Evolutionary conservation across 2,329 filamentous ascomycete genomes (phyloP).

Genomic region (Chaetomium globosum): DNA sequence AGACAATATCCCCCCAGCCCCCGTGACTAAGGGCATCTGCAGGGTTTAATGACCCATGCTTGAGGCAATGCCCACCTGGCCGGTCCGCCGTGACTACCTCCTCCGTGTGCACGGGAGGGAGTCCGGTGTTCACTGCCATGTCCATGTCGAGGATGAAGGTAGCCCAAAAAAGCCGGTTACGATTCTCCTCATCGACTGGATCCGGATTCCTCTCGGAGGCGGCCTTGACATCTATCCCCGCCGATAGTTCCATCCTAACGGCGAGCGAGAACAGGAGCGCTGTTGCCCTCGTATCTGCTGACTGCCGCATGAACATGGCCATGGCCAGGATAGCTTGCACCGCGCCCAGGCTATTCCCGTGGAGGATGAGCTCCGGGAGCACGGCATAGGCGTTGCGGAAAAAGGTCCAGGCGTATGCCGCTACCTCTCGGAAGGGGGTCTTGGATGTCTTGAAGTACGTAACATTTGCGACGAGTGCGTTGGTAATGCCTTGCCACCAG

Average conservation of each 20-base stretch:
- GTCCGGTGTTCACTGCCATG: neutral
- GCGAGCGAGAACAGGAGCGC: neutral
- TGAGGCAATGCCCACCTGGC: neutral
- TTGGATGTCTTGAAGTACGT: neutral
- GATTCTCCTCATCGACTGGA: neutral
- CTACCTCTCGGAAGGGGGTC: neutral
- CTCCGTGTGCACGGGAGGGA: neutral
- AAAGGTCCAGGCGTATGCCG: neutral
- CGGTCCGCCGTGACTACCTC: neutral
- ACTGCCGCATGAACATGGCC: neutral
- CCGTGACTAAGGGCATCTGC: neutral
- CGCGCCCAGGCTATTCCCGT: neutral
- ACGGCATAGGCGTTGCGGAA: slow-evolving; percentile 1
- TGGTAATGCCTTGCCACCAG: neutral
- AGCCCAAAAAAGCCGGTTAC: neutral
- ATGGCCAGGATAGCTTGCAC: neutral
- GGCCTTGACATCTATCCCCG: neutral
- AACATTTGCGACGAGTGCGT: neutral
- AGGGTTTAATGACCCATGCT: neutral
- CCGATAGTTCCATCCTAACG: neutral
- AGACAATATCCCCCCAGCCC: neutral
- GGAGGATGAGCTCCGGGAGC: neutral
- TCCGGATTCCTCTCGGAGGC: neutral
- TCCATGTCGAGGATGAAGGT: slow-evolving; percentile 2
- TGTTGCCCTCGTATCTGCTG: neutral